A percentile compares a stretch with the other conserved stretches of the same genome.
Conservation (phyloP, 1,284 basidiomycete species). For the Cryptococcus wingfieldii region DNA sequence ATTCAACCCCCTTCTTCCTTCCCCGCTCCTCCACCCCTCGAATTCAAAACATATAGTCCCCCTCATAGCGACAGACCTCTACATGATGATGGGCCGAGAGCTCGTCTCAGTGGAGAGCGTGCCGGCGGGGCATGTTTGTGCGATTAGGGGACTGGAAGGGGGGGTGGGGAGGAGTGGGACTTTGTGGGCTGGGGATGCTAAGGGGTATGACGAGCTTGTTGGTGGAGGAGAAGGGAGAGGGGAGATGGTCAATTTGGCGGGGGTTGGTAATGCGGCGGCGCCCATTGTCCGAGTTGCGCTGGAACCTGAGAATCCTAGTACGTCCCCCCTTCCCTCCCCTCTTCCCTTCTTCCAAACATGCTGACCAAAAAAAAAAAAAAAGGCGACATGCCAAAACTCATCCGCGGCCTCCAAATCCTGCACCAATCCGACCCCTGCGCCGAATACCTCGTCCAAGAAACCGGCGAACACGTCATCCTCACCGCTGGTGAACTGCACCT, state of each 20-base stretch:
- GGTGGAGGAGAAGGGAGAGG: slow-evolving; percentile 36
- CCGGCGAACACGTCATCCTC: slow-evolving; percentile 95
- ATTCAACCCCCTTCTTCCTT: slow-evolving; percentile 66
- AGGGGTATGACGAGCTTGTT: slow-evolving; percentile 34
- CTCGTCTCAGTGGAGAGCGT: slow-evolving; percentile 78
- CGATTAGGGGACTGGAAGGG: slow-evolving; percentile 83
- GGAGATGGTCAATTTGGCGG: slow-evolving; percentile 76
- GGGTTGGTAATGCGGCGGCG: slow-evolving; percentile 63
- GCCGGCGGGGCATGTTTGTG: slow-evolving; percentile 93
- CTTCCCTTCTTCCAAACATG: background rate
- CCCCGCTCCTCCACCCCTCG: slow-evolving; percentile 56
- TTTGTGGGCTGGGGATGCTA: slow-evolving; percentile 63
- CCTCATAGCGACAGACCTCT: slow-evolving; percentile 69
- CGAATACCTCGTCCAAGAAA: slow-evolving; percentile 93
- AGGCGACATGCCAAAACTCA: slow-evolving; percentile 88
- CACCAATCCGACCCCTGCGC: slow-evolving; percentile 97
- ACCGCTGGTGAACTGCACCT: slow-evolving; percentile 95
- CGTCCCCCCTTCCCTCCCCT: slow-evolving; percentile 9
- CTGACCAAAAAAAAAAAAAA: background rate
- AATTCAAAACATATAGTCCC: slow-evolving; percentile 67
- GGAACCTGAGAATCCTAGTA: slow-evolving; percentile 73
- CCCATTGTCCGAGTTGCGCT: slow-evolving; percentile 95
- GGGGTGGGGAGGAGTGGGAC: slow-evolving; percentile 89
- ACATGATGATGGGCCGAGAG: slow-evolving; percentile 98
- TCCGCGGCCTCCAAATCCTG: slow-evolving; percentile 81